A percentile compares a stretch with the other conserved stretches of the same genome.
Evolutionary conservation across 805 yeast genomes (phyloP).

Genomic region (Metschnikowia colocasiae): DNA sequence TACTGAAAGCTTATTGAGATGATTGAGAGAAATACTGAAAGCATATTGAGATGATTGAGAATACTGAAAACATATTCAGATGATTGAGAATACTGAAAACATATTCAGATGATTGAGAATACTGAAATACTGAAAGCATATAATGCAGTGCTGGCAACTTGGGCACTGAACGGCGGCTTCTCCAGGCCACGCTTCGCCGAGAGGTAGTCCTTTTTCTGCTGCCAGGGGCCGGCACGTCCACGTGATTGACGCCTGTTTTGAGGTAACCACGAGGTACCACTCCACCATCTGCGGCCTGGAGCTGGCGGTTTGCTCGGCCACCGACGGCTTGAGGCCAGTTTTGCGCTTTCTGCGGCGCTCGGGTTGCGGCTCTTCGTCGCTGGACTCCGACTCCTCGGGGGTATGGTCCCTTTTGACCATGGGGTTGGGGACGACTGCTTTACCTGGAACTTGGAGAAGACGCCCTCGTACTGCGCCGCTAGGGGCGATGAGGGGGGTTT

Average conservation of each 20-base stretch:
- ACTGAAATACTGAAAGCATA: no score
- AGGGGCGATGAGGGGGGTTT: not conserved
- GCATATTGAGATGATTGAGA: no score
- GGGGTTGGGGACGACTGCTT: not conserved
- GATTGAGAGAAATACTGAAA: no score
- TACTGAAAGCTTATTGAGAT: no score
- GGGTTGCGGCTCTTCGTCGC: not conserved
- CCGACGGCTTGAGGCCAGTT: slow-evolving; percentile 61
- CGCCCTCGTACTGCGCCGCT: slow-evolving; percentile 1
- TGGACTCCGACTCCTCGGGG: not conserved
- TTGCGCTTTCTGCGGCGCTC: slow-evolving; percentile 38
- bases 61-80: no score
- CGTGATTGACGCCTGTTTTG: slow-evolving; percentile 60
- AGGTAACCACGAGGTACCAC: slow-evolving; percentile 67
- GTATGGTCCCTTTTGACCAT: not conserved
- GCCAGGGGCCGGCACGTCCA: slow-evolving; percentile 86
- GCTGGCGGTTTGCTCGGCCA: slow-evolving; percentile 57
- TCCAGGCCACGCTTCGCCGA: slow-evolving; percentile 63
- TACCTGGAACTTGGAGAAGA: not conserved
- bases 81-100: no score
- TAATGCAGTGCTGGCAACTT: slow-evolving; percentile 71
- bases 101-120: no score
- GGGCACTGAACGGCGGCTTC: slow-evolving; percentile 75
- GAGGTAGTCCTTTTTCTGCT: slow-evolving; percentile 67
- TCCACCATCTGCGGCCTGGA: slow-evolving; percentile 71